Conservation (phyloP, 1,284 basidiomycete genomes). For the Tylopilus microsporus region DNA sequence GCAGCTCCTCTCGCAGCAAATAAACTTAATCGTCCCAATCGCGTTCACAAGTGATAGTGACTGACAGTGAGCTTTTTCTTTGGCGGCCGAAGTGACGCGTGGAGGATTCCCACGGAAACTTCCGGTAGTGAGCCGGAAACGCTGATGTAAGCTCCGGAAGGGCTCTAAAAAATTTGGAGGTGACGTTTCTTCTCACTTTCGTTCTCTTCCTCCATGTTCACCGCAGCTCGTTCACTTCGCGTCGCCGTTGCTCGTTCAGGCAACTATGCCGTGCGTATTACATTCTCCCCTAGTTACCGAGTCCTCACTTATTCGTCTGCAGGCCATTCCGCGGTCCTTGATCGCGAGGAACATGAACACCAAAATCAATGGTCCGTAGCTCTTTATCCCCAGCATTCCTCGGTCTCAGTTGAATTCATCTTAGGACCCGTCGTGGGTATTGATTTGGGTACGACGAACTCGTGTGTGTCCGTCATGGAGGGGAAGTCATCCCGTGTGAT, state of each 20-base stretch:
- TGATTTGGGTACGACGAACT: constrained; percentile 86
- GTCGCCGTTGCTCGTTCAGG: constrained; percentile 55
- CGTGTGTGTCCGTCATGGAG: constrained; percentile 94
- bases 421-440: constrained; percentile 78
- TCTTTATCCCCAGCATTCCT: background rate
- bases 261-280: constrained; percentile 56
- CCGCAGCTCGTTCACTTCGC: constrained; percentile 59
- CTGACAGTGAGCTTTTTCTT: background rate
- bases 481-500: constrained; percentile 92
- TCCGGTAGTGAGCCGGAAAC: constrained; percentile 8
- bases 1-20: no score
- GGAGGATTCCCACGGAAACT: constrained; percentile 17
- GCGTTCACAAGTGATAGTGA: no score
- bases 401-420: background rate
- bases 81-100: constrained; percentile 3
- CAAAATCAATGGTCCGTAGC: constrained; percentile 64
- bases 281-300: background rate
- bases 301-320: constrained; percentile 11
- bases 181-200: constrained; percentile 29
- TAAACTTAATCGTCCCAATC: no score
- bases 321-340: constrained; percentile 65
- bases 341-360: constrained; percentile 80
- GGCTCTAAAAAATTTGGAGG: constrained; percentile 38
- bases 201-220: constrained; percentile 54
- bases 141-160: constrained; percentile 37